phyloP scores from a whole-genome alignment of 805 yeast genomes.

The Metschnikowia lachancei region DNA sequence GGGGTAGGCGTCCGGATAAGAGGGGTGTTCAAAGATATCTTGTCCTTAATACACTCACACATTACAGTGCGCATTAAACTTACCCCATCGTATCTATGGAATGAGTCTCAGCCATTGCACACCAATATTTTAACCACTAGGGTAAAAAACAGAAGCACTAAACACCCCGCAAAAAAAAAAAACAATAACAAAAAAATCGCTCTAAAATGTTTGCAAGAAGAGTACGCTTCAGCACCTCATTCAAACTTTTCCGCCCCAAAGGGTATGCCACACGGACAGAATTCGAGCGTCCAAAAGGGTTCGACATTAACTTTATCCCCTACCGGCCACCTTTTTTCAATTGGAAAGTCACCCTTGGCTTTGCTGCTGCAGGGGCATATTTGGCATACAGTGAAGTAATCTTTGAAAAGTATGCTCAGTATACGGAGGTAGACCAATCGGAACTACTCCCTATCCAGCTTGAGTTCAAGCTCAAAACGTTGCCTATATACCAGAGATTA shows the following conservation, averaged over 20 bases:
- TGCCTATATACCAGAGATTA: constrained; percentile 53
- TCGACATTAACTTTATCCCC: constrained; percentile 9
- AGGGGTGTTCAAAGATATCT: no score
- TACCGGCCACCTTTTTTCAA: constrained; percentile 13
- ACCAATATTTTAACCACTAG: background rate
- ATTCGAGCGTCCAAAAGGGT: constrained; percentile 10
- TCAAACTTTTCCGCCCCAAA: background rate
- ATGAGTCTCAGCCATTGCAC: no score
- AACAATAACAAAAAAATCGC: background rate
- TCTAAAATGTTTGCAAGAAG: background rate
- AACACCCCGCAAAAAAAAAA: no score
- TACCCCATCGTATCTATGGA: no score
- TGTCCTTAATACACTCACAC: no score
- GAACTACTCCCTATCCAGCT: constrained; percentile 37
- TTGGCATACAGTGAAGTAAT: constrained; percentile 34
- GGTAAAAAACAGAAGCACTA: no score
- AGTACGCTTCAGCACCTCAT: background rate
- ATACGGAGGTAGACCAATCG: constrained; percentile 22
- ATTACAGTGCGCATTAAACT: no score
- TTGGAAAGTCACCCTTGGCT: constrained; percentile 20
- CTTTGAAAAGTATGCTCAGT: constrained; percentile 30
- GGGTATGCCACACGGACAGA: constrained; percentile 10
- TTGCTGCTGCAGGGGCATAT: constrained; percentile 32
- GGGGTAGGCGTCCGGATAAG: no score
- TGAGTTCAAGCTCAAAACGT: constrained; percentile 45